These are phyloP conservation scores for Citrus maxima DNA, from an alignment of 345 rosid genomes.

Conservation along the genomic window DNA sequence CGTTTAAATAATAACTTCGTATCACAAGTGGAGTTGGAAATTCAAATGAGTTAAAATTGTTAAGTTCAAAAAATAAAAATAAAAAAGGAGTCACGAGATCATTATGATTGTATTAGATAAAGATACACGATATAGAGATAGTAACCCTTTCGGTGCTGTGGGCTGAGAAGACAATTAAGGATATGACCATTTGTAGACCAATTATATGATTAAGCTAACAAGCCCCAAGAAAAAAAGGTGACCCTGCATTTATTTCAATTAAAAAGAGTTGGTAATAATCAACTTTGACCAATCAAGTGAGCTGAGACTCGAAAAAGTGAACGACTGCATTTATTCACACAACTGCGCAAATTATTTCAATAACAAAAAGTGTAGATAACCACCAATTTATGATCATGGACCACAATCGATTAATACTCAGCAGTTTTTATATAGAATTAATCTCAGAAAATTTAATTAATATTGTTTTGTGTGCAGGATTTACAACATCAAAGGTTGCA, in stretches of 20 bases:
- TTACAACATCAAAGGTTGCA: constrained; percentile 66
- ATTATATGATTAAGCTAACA: neutral
- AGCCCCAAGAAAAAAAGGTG: too few relatives aligned
- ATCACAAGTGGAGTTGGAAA: too few relatives aligned
- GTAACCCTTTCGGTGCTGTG: too few relatives aligned
- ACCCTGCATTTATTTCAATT: too few relatives aligned
- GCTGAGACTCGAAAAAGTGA: neutral
- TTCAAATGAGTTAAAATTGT: too few relatives aligned
- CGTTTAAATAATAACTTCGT: too few relatives aligned
- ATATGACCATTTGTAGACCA: neutral
- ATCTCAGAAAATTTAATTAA: too few relatives aligned
- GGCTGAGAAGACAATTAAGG: neutral
- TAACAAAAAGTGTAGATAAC: neutral
- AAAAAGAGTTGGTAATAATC: too few relatives aligned
- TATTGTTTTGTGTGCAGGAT: constrained; percentile 42
- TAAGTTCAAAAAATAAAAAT: too few relatives aligned
- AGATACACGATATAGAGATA: neutral
- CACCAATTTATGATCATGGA: neutral
- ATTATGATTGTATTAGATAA: neutral
- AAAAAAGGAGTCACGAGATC: too few relatives aligned
- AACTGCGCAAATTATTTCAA: neutral
- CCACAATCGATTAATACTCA: neutral
- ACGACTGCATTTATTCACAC: neutral
- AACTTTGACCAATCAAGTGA: neutral
- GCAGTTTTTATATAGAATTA: neutral